These are phyloP conservation scores for Gymnopilus dilepis DNA, from an alignment of 768 basidiomycete species.

Conservation along the genomic window DNA sequence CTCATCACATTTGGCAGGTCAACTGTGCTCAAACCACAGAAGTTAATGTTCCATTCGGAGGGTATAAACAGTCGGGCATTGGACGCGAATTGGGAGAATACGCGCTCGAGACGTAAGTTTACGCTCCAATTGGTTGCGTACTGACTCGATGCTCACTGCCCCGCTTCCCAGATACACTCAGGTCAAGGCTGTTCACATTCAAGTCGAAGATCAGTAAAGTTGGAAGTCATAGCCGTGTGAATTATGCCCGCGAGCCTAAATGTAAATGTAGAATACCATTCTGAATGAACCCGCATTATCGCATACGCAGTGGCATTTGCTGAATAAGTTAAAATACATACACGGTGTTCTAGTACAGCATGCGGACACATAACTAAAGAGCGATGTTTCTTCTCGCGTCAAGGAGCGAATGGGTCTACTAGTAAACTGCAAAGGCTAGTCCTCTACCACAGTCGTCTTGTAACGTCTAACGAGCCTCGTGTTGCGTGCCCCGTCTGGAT, in stretches of 20 bases:
- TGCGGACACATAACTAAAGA: no score
- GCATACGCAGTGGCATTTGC: not conserved
- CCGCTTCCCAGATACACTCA: conserved; percentile 50
- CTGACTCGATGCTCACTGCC: not conserved
- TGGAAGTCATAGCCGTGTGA: not conserved
- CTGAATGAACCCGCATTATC: no score
- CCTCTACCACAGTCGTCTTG: conserved; percentile 20
- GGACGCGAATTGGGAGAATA: conserved; percentile 75
- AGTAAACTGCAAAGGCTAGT: conserved; percentile 6
- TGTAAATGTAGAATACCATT: not conserved
- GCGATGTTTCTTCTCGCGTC: no score
- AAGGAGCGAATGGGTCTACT: no score
- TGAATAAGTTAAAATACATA: not conserved
- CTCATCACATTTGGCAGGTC: conserved; percentile 30
- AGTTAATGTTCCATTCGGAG: conserved; percentile 66
- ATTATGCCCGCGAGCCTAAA: not conserved
- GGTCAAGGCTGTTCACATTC: conserved; percentile 69
- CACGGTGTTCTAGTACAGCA: no score
- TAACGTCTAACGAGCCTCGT: conserved; percentile 40
- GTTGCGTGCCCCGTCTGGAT: conserved; percentile 39
- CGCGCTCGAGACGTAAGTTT: conserved; percentile 55
- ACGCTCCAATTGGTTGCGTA: not conserved
- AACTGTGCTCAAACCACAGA: conserved; percentile 51
- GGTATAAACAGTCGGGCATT: conserved; percentile 76
- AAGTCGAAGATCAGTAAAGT: conserved; percentile 39